A percentile compares a stretch with the other conserved stretches of the same genome.
phyloP scores from a whole-genome alignment of 495 filamentous ascomycete genomes.

The Endocarpon pusillum region DNA sequence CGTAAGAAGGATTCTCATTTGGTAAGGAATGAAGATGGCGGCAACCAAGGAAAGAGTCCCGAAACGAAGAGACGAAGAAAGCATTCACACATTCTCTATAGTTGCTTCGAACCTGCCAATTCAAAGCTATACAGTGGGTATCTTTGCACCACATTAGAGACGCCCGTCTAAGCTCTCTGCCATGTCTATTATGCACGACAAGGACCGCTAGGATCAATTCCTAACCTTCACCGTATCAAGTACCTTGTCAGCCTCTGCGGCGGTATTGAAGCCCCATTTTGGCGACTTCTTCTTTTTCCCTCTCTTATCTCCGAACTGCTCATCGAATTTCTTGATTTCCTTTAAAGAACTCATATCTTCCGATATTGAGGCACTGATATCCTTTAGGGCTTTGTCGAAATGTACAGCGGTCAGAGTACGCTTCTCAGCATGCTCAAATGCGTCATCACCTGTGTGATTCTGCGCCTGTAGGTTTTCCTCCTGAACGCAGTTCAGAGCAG shows the following conservation, averaged over 20 bases:
- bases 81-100: too few species aligned
- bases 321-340: constrained; percentile 88
- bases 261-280: constrained; percentile 27
- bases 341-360: constrained; percentile 83
- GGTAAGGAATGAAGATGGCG: too few species aligned
- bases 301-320: constrained; percentile 84
- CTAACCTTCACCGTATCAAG: constrained; percentile 25
- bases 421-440: constrained; percentile 45
- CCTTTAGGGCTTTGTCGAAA: constrained; percentile 71
- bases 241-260: constrained; percentile 10
- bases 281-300: constrained; percentile 43
- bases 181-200: too few species aligned
- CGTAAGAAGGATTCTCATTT: too few species aligned
- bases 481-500: constrained; percentile 73
- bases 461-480: constrained; percentile 56
- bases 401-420: constrained; percentile 49
- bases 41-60: too few species aligned
- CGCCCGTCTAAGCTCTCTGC: too few species aligned
- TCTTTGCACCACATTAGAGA: too few species aligned
- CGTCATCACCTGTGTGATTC: constrained; percentile 28
- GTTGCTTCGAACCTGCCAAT: too few species aligned
- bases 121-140: too few species aligned
- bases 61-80: too few species aligned
- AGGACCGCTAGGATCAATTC: too few species aligned
- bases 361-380: constrained; percentile 83